Conservation (phyloP, 345 rosid species). For the Eucalyptus marginata region DNA sequence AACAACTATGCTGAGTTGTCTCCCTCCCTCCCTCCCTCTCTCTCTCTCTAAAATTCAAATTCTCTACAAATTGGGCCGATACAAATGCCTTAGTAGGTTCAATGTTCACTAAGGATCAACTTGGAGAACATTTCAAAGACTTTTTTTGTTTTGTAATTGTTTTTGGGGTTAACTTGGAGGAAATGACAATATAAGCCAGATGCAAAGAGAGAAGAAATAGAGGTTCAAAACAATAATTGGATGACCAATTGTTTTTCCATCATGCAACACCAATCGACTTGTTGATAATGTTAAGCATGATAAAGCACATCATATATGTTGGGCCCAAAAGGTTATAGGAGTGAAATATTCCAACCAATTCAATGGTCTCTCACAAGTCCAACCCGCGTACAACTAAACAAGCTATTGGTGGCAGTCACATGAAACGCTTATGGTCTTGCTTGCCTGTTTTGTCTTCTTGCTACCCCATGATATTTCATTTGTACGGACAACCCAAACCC, state of each 20-base stretch:
- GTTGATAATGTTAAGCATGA: neutral
- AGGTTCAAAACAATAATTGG: neutral
- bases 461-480: neutral
- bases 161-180: neutral
- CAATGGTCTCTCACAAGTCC: neutral
- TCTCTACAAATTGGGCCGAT: too few relatives aligned
- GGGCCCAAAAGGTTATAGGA: neutral
- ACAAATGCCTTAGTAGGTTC: too few relatives aligned
- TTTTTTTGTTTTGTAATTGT: too few relatives aligned
- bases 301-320: neutral
- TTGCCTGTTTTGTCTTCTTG: neutral
- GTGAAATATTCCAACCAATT: too few relatives aligned
- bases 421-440: neutral
- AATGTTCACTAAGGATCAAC: too few relatives aligned
- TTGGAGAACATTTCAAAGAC: neutral
- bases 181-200: neutral
- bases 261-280: neutral
- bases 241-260: neutral
- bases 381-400: neutral
- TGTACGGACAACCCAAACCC: neutral
- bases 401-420: neutral
- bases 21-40: too few relatives aligned
- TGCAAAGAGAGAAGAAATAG: neutral
- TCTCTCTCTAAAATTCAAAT: too few relatives aligned
- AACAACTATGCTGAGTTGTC: too few relatives aligned